Evolutionary conservation across 148 eudicot genomes (phyloP), one percentile per base, ranked within the genome.

Genomic region (Camellia lanceoleosa): DNA sequence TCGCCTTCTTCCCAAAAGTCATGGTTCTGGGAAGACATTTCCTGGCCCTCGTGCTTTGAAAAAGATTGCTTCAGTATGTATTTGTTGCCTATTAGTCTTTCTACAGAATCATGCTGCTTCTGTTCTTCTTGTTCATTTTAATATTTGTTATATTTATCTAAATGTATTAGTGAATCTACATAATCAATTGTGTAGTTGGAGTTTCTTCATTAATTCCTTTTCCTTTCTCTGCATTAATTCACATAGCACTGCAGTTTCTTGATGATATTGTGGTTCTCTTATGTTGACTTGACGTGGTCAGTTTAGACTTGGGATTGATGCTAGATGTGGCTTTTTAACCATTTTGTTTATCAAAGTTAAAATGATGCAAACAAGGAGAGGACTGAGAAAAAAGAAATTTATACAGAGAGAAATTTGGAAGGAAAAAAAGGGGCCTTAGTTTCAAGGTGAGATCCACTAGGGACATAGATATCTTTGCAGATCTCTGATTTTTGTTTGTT

Each of bases 1-100:
- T 67, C 98, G 97, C 58, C 84, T 92, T 76, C 90, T 95, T 87
- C 90, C 98, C 43, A 91, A 93, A 73, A 91, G 97, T 84, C 98
- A 95, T 89, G 97, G 98, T 71, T 89, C 94, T 61, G 96, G 96
- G 82, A 95, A 95, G 88, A 90, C 93, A 70, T 93, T 95, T 84
- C 94, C 98, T 60, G 98, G 98, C 81, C 90, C 88, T 69, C 82
- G 85, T 60, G 96, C 94, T 78, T 85, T 95, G 79, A 88, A 76
- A 84, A 88, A 87, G 41, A 62, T 89, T 60, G 85, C 86, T 75
- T 83, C 86, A 73, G 98, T 93, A 80, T 52, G 94, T 86, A 41
- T 58, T 80, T 58, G 62, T 41, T 19, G 49, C 66, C 54, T 30
- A 59, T 59, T 42, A 62, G 18, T 70, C 23, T 69, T 81, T 76